These are phyloP conservation scores for Nasturtium officinale DNA, from an alignment of 345 rosid species.

Conservation along the genomic window DNA sequence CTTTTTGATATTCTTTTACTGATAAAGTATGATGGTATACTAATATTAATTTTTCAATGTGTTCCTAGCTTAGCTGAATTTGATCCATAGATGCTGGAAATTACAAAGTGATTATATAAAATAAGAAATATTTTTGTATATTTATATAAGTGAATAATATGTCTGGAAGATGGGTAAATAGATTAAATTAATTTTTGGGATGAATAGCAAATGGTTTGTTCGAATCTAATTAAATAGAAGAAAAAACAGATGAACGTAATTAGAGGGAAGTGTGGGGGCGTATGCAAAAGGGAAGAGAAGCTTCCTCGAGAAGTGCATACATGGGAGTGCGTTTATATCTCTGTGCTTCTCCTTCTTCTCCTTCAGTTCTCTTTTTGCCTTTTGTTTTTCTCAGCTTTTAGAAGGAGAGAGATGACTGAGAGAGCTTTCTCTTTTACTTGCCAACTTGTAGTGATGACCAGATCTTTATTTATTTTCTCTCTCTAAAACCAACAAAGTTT, in stretches of 20 bases:
- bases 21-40: neutral
- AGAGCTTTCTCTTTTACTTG: slow-evolving; percentile 57
- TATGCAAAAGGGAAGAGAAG: slow-evolving; percentile 40
- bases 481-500: slow-evolving; percentile 30
- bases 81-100: neutral
- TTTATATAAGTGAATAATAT: too few species aligned
- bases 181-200: neutral
- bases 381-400: slow-evolving; percentile 46
- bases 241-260: slow-evolving; percentile 6
- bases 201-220: neutral
- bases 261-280: slow-evolving; percentile 34
- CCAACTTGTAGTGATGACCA: slow-evolving; percentile 57
- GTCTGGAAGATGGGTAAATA: neutral
- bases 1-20: neutral
- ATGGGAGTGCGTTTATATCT: slow-evolving; percentile 43
- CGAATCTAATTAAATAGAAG: neutral
- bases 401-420: slow-evolving; percentile 20
- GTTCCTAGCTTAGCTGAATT: neutral
- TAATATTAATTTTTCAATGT: neutral
- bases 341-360: slow-evolving; percentile 40
- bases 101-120: neutral
- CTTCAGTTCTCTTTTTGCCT: slow-evolving; percentile 40
- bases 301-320: slow-evolving; percentile 49
- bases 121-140: too few species aligned
- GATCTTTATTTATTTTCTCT: slow-evolving; percentile 45